Evolutionary conservation across 2,329 filamentous ascomycete species (phyloP), one percentile per base, ranked within the genome.

Genomic region (Botryosphaeria agaves): DNA sequence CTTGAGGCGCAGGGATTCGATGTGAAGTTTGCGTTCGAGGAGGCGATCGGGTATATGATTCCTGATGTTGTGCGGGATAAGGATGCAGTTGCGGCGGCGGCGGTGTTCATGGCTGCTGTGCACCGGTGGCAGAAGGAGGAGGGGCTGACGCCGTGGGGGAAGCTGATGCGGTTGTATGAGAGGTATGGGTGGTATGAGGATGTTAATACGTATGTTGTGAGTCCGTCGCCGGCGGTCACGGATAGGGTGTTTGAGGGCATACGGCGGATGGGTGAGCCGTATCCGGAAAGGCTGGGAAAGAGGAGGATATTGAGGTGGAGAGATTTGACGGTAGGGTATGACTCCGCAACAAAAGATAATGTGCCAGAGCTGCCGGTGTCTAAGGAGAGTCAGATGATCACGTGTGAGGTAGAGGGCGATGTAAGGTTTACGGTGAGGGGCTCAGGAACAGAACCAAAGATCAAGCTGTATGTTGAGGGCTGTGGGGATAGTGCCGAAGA

Each of bases 21-120:
- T 14, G 60, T 66, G 1, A 52, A 60, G 0, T 75, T 65, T 41
- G 70, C 69, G 1, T 76, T 69, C 38, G 72, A 76, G 47, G 72
- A 76, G 49, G 72, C 72, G 5, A 61, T 76, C 14, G 72, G 72
- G 1, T 76, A 73, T 46, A 76, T 76, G 72, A 71, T 76, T 32
- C 60, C 70, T 0, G 50, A 59, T 5, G 64, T 74, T 2, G 69
- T 69, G 23, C 64, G 69, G 39, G 72, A 76, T 48, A 76, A 76
- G 41, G 72, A 76, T 44, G 71, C 69, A 3, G 64, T 76, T 33
- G 61, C 66, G 5, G 69, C 70, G 2, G 66, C 70, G 3, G 59
- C 64, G 7, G 55, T 72, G 11, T 76, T 76, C 44, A 49, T 76
- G 4, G 59, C 60, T 8, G 68, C 67, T 1, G 57, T 61, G 33